Conservation (phyloP, 192 early-diverging fungal genomes). For the Podila verticillata region DNA sequence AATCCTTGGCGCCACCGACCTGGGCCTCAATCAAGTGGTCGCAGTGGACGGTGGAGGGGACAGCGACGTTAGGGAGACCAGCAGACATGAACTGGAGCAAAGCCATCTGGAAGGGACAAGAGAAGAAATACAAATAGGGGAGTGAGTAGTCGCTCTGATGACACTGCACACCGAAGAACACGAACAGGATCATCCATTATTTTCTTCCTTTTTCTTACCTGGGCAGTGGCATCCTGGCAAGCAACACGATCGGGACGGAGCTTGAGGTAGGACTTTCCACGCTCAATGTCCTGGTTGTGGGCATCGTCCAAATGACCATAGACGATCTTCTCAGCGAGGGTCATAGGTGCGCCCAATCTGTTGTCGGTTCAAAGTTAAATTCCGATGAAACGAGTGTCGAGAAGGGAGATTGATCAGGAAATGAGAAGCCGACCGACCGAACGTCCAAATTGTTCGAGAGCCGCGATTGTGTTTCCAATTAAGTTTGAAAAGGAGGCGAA, state of each 20-base stretch:
- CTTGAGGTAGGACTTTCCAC: constrained; percentile 93
- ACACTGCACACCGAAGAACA: no score
- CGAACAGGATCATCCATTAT: no score
- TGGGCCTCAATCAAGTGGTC: constrained; percentile 97
- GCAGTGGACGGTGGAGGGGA: constrained; percentile 95
- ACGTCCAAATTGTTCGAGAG: not conserved
- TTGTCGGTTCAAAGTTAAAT: not conserved
- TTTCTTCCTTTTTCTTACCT: no score
- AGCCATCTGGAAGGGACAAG: no score
- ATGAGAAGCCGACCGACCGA: not conserved
- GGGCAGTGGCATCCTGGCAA: constrained; percentile 98
- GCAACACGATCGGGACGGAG: constrained; percentile 98
- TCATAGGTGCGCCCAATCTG: constrained; percentile 91
- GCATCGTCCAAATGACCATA: constrained; percentile 98
- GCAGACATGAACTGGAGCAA: constrained; percentile 98
- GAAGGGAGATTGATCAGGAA: not conserved
- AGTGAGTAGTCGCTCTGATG: no score
- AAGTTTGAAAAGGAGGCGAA: not conserved
- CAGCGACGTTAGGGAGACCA: constrained; percentile 85
- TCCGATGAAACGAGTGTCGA: not conserved
- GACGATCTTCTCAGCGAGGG: constrained; percentile 97
- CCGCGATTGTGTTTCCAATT: not conserved
- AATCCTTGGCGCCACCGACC: constrained; percentile 83
- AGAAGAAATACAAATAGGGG: no score
- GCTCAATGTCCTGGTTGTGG: constrained; percentile 92